phyloP scores from a whole-genome alignment of 2,329 filamentous ascomycete genomes.

The Thielaviopsis ethacetica region DNA sequence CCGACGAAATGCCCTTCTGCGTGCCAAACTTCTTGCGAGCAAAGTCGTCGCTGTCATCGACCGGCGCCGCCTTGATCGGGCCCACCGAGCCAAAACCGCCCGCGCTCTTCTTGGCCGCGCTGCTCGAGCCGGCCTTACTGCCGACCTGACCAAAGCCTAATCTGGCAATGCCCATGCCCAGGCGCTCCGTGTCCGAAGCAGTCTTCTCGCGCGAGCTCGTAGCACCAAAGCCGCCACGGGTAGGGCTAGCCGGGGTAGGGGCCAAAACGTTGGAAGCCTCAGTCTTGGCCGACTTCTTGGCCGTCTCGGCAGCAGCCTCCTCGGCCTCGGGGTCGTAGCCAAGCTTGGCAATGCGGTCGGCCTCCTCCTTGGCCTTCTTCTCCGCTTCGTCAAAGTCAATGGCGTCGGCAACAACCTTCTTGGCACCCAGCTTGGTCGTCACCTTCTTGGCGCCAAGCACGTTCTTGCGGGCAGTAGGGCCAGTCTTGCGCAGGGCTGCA shows the following conservation, averaged over 20 bases:
- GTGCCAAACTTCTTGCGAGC: slow-evolving; percentile 75
- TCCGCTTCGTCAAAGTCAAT: slow-evolving; percentile 97
- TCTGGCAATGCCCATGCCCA: slow-evolving; percentile 76
- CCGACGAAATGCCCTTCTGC: slow-evolving; percentile 93
- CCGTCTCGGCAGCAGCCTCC: slow-evolving; percentile 43
- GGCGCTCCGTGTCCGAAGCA: slow-evolving; percentile 66
- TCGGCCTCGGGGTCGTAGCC: slow-evolving; percentile 92
- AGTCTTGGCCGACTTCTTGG: slow-evolving; percentile 27
- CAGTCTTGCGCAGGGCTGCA: slow-evolving; percentile 62
- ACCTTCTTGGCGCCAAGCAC: slow-evolving; percentile 76
- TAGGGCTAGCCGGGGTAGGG: slow-evolving; percentile 59
- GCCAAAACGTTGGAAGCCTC: slow-evolving; percentile 48
- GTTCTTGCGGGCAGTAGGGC: slow-evolving; percentile 60
- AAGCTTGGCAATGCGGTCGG: slow-evolving; percentile 84
- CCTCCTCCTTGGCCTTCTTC: slow-evolving; percentile 93
- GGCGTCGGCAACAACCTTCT: slow-evolving; percentile 62
- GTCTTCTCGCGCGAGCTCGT: slow-evolving; percentile 42
- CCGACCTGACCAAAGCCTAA: slow-evolving; percentile 79
- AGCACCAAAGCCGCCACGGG: slow-evolving; percentile 44
- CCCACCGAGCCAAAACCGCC: slow-evolving; percentile 78
- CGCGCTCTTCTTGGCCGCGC: slow-evolving; percentile 51
- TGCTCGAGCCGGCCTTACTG: slow-evolving; percentile 35
- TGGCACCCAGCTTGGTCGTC: slow-evolving; percentile 68
- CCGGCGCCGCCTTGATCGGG: slow-evolving; percentile 45
- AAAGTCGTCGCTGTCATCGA: slow-evolving; percentile 64